Evolutionary conservation across 1,284 basidiomycete species (phyloP).

Genomic region (Porodaedalea pini): DNA sequence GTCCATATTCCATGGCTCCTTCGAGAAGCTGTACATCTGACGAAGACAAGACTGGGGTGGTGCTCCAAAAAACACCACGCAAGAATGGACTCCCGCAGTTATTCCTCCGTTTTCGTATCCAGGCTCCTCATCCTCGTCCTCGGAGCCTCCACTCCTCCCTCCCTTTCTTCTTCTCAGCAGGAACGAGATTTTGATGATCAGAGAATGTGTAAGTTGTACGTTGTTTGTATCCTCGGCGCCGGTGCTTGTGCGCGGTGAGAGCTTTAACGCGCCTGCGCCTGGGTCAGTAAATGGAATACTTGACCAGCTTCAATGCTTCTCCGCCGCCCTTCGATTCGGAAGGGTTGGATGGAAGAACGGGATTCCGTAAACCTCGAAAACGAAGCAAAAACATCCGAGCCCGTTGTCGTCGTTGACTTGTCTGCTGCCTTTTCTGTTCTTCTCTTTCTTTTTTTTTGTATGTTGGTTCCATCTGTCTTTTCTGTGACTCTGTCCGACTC

Average conservation of each 20-base stretch:
- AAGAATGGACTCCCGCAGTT: too few relatives aligned
- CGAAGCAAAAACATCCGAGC: background rate
- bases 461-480: background rate
- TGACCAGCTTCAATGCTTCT: background rate
- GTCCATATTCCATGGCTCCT: background rate
- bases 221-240: background rate
- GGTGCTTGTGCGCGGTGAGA: background rate
- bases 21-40: background rate
- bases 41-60: background rate
- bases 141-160: background rate
- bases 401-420: too few relatives aligned
- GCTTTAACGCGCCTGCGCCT: too few relatives aligned
- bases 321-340: background rate
- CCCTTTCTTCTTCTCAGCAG: background rate
- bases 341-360: conserved; percentile 2
- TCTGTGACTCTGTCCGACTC: background rate
- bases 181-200: background rate
- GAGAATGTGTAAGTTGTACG: background rate
- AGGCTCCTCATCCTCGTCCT: background rate
- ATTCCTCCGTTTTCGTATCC: too few relatives aligned
- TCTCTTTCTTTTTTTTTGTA: too few relatives aligned
- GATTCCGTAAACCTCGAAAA: background rate
- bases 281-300: background rate
- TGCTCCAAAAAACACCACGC: too few relatives aligned
- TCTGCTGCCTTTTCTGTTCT: too few relatives aligned